Percentiles rank a stretch among this genome's conserved stretches.
Conservation (phyloP, 768 basidiomycete species). For the Auricularia sp. region DNA sequence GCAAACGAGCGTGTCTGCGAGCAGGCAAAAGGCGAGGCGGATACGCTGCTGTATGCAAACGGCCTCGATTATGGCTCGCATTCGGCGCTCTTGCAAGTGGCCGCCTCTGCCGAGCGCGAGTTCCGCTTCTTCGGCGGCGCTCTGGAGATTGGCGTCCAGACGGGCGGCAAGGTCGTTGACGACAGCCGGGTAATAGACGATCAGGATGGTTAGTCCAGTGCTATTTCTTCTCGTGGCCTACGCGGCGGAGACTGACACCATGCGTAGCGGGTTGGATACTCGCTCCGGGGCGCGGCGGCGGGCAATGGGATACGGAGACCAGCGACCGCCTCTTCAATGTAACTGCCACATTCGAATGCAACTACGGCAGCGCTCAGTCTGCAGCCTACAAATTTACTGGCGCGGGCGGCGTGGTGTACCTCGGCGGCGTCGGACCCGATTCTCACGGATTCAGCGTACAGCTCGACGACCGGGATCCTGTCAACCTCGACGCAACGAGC, state of each 20-base stretch:
- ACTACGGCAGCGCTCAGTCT: neutral
- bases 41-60: neutral
- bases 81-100: neutral
- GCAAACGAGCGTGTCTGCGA: neutral
- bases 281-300: neutral
- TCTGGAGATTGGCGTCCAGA: neutral
- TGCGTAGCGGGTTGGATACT: neutral
- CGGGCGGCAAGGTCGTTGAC: neutral
- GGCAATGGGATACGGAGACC: neutral
- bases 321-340: neutral
- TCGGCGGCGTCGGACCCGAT: neutral
- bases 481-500: neutral
- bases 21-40: neutral
- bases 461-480: neutral
- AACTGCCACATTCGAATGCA: neutral
- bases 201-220: neutral
- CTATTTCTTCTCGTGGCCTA: too few relatives aligned
- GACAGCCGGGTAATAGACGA: neutral
- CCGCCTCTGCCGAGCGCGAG: neutral
- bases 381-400: neutral
- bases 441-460: neutral
- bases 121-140: neutral
- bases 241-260: too few relatives aligned
- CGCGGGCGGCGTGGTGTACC: neutral
- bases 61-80: neutral